These are phyloP conservation scores for Cornus suecica DNA, from an alignment of 148 eudicot genomes.

Conservation along the genomic window DNA sequence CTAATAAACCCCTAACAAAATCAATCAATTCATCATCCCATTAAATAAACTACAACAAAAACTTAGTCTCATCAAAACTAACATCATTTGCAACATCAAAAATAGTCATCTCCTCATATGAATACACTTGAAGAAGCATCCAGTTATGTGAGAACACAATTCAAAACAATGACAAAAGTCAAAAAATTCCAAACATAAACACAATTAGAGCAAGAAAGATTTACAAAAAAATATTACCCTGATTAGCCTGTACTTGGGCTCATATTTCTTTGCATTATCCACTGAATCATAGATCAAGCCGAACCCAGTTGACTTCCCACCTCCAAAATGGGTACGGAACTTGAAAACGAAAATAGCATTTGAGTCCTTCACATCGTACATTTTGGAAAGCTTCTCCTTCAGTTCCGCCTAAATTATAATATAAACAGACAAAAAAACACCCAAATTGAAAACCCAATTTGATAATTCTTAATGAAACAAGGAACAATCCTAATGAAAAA, in stretches of 20 bases:
- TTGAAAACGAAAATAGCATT: conserved; percentile 51
- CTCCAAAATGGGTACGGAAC: conserved; percentile 62
- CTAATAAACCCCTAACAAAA: background rate
- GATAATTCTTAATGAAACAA: background rate
- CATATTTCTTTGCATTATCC: conserved; percentile 52
- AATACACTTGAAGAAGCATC: background rate
- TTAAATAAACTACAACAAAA: background rate
- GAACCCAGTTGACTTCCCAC: conserved; percentile 58
- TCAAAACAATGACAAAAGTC: background rate
- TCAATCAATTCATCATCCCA: background rate
- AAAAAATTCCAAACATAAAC: background rate
- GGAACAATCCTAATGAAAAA: too few species aligned
- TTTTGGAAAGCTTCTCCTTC: conserved; percentile 44
- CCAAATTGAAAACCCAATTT: background rate
- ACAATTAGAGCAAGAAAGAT: background rate
- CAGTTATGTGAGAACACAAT: background rate
- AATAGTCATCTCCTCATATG: background rate
- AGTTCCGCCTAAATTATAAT: conserved; percentile 32
- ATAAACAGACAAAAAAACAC: background rate
- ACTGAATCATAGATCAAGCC: conserved; percentile 57
- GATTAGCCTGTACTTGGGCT: conserved; percentile 53
- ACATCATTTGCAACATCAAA: background rate
- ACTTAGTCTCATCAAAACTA: background rate
- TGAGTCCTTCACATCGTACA: conserved; percentile 47
- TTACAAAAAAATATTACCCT: conserved; percentile 27